Conservation (phyloP, 1,139 yeast species). For the Candida sp. region DNA sequence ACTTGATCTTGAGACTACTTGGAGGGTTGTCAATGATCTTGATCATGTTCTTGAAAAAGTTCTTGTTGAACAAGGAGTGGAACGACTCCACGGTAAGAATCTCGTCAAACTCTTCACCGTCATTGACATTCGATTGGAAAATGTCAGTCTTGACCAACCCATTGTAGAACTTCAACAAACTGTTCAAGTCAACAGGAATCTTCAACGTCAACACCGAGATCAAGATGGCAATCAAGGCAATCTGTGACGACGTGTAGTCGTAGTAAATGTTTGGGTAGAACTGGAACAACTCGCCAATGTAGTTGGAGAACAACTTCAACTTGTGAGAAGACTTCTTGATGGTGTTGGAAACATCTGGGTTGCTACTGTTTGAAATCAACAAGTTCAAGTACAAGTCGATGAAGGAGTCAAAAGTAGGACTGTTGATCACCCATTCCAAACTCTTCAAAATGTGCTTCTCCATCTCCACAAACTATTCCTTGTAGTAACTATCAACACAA, state of each 20-base stretch:
- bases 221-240: constrained; percentile 57
- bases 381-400: constrained; percentile 55
- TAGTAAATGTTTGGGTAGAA: constrained; percentile 65
- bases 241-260: constrained; percentile 56
- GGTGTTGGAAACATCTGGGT: constrained; percentile 26
- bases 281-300: constrained; percentile 67
- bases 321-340: constrained; percentile 39
- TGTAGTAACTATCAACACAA: constrained; percentile 68
- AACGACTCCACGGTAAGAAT: constrained; percentile 24
- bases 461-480: constrained; percentile 65
- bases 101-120: constrained; percentile 13
- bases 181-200: constrained; percentile 29
- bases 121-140: constrained; percentile 12
- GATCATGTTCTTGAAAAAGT: constrained; percentile 33
- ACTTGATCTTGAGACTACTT: constrained; percentile 45
- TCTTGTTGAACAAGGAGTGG: constrained; percentile 18
- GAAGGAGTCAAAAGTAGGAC: constrained; percentile 66
- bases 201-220: constrained; percentile 29
- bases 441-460: constrained; percentile 68
- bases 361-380: constrained; percentile 19
- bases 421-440: constrained; percentile 57
- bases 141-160: constrained; percentile 21
- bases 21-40: constrained; percentile 52
- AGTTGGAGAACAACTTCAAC: constrained; percentile 58
- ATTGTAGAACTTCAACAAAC: constrained; percentile 25